Evolutionary conservation across 2,329 filamentous ascomycete genomes (phyloP).

Genomic region (Alternaria burnsii): DNA sequence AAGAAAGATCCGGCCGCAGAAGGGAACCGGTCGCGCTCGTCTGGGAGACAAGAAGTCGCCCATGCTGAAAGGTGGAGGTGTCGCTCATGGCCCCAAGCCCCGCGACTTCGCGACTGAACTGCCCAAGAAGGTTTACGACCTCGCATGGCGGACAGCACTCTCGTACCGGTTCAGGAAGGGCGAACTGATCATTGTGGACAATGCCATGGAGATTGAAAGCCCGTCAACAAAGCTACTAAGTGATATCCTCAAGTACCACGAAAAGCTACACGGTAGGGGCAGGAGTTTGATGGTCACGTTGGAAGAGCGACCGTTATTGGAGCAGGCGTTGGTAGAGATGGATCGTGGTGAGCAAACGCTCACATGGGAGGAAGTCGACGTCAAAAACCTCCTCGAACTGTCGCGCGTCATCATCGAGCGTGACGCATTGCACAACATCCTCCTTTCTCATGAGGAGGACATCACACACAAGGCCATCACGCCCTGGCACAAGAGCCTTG

Average conservation of each 20-base stretch:
- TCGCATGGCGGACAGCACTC: constrained; percentile 92
- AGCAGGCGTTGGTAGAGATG: constrained; percentile 70
- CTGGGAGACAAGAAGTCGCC: constrained; percentile 83
- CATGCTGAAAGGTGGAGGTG: constrained; percentile 83
- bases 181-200: constrained; percentile 85
- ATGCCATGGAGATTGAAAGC: constrained; percentile 74
- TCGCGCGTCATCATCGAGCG: constrained; percentile 88
- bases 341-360: constrained; percentile 75
- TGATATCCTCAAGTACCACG: constrained; percentile 74
- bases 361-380: constrained; percentile 81
- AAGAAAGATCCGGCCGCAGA: constrained; percentile 84
- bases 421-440: constrained; percentile 76
- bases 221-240: constrained; percentile 70
- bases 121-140: constrained; percentile 89
- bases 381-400: constrained; percentile 90
- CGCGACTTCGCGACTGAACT: constrained; percentile 88
- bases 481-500: constrained; percentile 33
- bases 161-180: constrained; percentile 89
- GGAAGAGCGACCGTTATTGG: constrained; percentile 61
- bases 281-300: constrained; percentile 43
- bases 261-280: constrained; percentile 53
- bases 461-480: constrained; percentile 33
- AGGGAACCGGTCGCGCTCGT: constrained; percentile 83
- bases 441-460: constrained; percentile 54
- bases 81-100: constrained; percentile 87